Evolutionary conservation across 768 basidiomycete species (phyloP).

Genomic region (Flagelloscypha sp.): DNA sequence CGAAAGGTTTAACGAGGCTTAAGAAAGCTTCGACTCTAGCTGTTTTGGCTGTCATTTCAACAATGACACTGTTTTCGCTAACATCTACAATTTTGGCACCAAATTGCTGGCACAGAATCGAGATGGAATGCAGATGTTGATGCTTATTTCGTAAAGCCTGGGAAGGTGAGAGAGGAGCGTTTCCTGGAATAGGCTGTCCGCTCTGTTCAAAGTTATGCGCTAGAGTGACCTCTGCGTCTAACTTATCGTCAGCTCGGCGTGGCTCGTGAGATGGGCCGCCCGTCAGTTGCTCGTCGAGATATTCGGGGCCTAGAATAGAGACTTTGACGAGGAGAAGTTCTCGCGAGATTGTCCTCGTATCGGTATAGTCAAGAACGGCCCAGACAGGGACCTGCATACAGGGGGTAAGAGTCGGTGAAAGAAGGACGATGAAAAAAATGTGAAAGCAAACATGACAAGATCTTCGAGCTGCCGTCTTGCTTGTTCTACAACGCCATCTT

Average conservation of each 20-base stretch:
- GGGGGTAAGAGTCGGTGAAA: not conserved
- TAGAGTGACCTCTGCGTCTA: conserved; percentile 62
- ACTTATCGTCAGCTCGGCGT: conserved; percentile 29
- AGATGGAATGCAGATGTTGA: conserved; percentile 82
- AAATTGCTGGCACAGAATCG: conserved; percentile 78
- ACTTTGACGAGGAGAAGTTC: conserved; percentile 94
- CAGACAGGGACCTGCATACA: conserved; percentile 87
- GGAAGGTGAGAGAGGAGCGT: conserved; percentile 54
- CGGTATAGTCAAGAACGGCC: conserved; percentile 97
- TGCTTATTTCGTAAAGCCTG: conserved; percentile 87
- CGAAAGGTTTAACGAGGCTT: conserved; percentile 85
- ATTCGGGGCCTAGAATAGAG: conserved; percentile 95
- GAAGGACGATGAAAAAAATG: not conserved
- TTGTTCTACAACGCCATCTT: conserved; percentile 97
- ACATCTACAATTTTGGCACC: conserved; percentile 92
- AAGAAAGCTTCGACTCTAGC: conserved; percentile 88
- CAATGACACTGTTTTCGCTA: conserved; percentile 88
- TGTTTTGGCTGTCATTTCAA: conserved; percentile 93
- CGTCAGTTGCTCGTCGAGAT: conserved; percentile 83
- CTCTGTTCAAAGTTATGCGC: conserved; percentile 73
- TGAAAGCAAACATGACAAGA: conserved; percentile 49
- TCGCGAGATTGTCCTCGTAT: conserved; percentile 83
- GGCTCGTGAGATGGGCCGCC: conserved; percentile 83
- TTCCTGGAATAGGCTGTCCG: conserved; percentile 25
- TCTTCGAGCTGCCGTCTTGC: conserved; percentile 94